These are phyloP conservation scores for Hortaea werneckii DNA, from an alignment of 2,329 filamentous ascomycete species.

Conservation along the genomic window DNA sequence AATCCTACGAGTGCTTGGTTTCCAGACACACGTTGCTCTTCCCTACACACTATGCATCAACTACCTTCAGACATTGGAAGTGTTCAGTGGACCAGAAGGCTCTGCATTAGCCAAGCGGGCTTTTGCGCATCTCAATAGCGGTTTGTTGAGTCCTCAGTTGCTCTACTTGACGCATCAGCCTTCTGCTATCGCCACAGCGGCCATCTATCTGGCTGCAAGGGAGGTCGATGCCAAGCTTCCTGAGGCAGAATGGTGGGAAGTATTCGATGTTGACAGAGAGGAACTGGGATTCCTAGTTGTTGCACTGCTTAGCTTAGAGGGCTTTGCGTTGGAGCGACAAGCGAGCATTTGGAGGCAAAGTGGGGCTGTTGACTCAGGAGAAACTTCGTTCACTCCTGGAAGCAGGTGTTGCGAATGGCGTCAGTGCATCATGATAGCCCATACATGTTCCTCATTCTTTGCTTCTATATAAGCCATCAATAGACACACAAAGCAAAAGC, in stretches of 20 bases:
- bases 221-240: constrained; percentile 71
- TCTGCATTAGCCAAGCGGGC: constrained; percentile 52
- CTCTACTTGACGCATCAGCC: constrained; percentile 91
- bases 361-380: too few species aligned
- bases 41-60: constrained; percentile 82
- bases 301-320: constrained; percentile 67
- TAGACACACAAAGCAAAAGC: too few species aligned
- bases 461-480: too few species aligned
- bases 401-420: too few species aligned
- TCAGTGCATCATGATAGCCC: too few species aligned
- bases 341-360: not conserved
- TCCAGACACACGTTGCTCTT: constrained; percentile 74
- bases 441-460: not conserved
- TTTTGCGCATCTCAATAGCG: constrained; percentile 74
- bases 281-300: constrained; percentile 89
- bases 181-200: constrained; percentile 70
- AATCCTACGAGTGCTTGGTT: constrained; percentile 65
- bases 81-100: constrained; percentile 36
- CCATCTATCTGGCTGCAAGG: constrained; percentile 78
- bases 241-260: constrained; percentile 88
- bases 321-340: constrained; percentile 44
- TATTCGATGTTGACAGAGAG: constrained; percentile 91
- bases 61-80: constrained; percentile 82
- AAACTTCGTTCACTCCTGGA: too few species aligned
- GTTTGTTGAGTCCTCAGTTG: constrained; percentile 76